phyloP scores from a whole-genome alignment of 257 asterid genomes.

The Cynanchum wilfordii region DNA sequence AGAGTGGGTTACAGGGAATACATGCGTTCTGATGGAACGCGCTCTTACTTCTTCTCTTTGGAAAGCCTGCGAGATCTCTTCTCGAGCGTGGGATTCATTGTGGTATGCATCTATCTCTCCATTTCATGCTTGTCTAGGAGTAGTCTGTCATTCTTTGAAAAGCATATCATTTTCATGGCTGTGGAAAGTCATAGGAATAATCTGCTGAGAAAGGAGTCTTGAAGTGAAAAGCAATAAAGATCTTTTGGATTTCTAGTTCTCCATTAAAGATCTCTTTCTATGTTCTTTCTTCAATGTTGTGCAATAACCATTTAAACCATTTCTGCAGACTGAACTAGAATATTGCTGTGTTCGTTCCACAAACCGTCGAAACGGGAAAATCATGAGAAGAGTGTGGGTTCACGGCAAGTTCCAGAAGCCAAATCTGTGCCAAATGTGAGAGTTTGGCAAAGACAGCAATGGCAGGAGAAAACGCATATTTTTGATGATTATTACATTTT shows the following conservation, averaged over 20 bases:
- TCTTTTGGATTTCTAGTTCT: not conserved
- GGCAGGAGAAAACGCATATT: not conserved
- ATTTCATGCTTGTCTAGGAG: too few relatives aligned
- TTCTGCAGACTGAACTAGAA: slow-evolving; percentile 78
- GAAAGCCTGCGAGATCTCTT: slow-evolving; percentile 50
- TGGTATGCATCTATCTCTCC: slow-evolving; percentile 40
- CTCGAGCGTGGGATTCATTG: slow-evolving; percentile 61
- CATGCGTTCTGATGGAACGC: slow-evolving; percentile 84
- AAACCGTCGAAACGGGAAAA: slow-evolving; percentile 75
- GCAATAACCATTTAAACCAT: not conserved
- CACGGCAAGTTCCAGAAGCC: slow-evolving; percentile 93
- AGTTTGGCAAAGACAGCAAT: not conserved
- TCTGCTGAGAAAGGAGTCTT: not conserved
- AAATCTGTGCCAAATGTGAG: not conserved
- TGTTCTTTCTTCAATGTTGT: not conserved
- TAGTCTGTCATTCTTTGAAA: too few relatives aligned
- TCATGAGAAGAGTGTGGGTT: slow-evolving; percentile 88
- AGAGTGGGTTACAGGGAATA: slow-evolving; percentile 76
- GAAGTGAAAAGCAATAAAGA: not conserved
- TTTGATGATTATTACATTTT: too few relatives aligned
- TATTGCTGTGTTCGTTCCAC: slow-evolving; percentile 81
- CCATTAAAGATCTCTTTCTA: not conserved
- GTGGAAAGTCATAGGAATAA: not conserved
- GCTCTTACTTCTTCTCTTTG: slow-evolving; percentile 86
- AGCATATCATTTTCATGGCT: not conserved